Evolutionary conservation across 768 basidiomycete genomes (phyloP).

Genomic region (Kwoniella botswanensis): DNA sequence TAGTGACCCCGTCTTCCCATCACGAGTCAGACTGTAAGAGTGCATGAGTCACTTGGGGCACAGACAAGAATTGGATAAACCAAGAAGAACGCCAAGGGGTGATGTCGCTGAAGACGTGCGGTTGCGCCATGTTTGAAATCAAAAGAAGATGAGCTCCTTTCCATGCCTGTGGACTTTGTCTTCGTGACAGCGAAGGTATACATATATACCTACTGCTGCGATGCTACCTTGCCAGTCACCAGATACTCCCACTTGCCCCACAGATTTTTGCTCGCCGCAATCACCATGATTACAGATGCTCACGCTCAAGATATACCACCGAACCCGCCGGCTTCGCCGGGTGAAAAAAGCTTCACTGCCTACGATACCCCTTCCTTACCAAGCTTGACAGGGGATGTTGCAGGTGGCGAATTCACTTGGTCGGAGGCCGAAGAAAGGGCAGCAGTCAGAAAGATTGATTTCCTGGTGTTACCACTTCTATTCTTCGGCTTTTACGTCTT

Average conservation of each 20-base stretch:
- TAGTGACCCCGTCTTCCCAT: no score
- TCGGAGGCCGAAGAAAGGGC: slow-evolving; percentile 25
- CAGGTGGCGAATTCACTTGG: slow-evolving; percentile 4
- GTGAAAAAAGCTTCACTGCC: background rate
- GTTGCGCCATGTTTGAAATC: background rate
- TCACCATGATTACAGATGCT: background rate
- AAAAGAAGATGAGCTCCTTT: no score
- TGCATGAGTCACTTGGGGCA: no score
- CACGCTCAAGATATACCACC: background rate
- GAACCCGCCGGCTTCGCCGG: background rate
- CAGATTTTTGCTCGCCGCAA: background rate
- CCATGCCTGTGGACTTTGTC: no score
- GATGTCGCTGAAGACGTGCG: background rate
- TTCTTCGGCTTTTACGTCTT: slow-evolving; percentile 48
- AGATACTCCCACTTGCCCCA: background rate
- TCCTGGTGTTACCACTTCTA: slow-evolving; percentile 45
- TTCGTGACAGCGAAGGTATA: no score
- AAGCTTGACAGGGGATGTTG: background rate
- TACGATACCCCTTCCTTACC: background rate
- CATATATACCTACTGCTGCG: no score
- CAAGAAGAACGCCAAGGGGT: no score
- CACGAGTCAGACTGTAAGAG: no score
- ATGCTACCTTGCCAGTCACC: no score
- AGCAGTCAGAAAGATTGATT: slow-evolving; percentile 32
- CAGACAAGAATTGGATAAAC: no score